A percentile compares a stretch with the other conserved stretches of the same genome.
phyloP scores from a whole-genome alignment of 2,329 filamentous ascomycete species.

The Huntiella decipiens region DNA sequence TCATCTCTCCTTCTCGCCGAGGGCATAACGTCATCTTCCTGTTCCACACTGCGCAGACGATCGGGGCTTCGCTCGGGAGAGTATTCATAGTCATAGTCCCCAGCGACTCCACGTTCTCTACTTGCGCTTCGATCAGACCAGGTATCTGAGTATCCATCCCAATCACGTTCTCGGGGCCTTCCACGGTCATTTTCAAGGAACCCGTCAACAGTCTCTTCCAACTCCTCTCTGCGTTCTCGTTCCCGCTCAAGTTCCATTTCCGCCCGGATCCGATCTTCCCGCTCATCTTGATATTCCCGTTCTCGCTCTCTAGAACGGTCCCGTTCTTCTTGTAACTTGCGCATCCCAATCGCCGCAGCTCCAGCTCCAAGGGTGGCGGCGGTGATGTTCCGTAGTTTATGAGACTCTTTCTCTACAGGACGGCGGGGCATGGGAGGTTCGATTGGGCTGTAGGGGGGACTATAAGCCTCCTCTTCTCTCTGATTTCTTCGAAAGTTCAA shows the following conservation, averaged over 20 bases:
- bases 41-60: too few relatives aligned
- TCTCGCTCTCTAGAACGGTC: slow-evolving; percentile 15
- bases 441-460: not conserved
- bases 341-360: slow-evolving; percentile 43
- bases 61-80: too few relatives aligned
- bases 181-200: not conserved
- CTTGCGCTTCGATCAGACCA: slow-evolving; percentile 4
- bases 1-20: too few relatives aligned
- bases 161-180: not conserved
- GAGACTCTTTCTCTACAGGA: slow-evolving; percentile 24
- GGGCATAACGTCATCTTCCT: too few relatives aligned
- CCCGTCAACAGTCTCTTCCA: not conserved
- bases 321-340: slow-evolving; percentile 30
- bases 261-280: slow-evolving; percentile 9
- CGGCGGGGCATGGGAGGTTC: slow-evolving; percentile 2
- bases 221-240: not conserved
- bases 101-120: not conserved
- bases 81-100: too few relatives aligned
- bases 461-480: not conserved
- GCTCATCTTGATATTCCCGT: not conserved
- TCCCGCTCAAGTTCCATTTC: slow-evolving; percentile 3
- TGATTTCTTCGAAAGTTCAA: not conserved
- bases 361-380: slow-evolving; percentile 35
- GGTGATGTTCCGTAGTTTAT: slow-evolving; percentile 36
- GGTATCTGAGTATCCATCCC: not conserved